phyloP scores from a whole-genome alignment of 345 rosid genomes.

The Eucalyptus curtisii region DNA sequence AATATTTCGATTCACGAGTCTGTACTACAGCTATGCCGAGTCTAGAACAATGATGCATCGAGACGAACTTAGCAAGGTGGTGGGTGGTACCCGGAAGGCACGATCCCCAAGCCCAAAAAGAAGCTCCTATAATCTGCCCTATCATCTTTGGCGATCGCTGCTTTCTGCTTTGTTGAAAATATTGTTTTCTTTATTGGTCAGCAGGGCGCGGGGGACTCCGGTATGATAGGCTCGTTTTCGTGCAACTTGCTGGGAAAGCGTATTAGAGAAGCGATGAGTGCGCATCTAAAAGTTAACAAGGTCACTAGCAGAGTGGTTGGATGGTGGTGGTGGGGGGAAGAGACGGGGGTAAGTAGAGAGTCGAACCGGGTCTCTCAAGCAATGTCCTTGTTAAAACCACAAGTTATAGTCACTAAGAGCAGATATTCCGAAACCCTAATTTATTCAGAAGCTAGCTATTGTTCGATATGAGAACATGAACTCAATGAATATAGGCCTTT shows the following conservation, averaged over 20 bases:
- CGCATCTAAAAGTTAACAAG: background rate
- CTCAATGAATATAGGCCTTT: background rate
- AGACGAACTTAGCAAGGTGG: background rate
- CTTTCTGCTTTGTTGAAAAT: background rate
- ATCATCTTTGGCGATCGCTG: background rate
- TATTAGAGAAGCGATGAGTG: background rate
- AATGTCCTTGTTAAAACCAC: background rate
- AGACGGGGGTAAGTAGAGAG: background rate
- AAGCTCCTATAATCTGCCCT: background rate
- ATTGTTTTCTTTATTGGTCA: background rate
- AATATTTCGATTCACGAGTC: background rate
- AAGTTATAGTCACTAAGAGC: background rate
- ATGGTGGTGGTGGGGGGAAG: background rate
- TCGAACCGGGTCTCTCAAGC: background rate
- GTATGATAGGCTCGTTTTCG: background rate
- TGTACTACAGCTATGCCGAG: background rate
- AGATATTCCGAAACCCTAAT: background rate
- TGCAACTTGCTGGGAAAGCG: background rate
- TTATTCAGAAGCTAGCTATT: background rate
- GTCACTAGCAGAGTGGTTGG: background rate
- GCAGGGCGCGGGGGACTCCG: background rate
- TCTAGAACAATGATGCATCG: background rate
- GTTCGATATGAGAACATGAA: background rate
- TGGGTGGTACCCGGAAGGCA: background rate
- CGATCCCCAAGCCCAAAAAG: background rate